Percentiles rank a stretch among this genome's conserved stretches.
phyloP scores from a whole-genome alignment of 2,329 filamentous ascomycete genomes.

The Penicillium sp. region DNA sequence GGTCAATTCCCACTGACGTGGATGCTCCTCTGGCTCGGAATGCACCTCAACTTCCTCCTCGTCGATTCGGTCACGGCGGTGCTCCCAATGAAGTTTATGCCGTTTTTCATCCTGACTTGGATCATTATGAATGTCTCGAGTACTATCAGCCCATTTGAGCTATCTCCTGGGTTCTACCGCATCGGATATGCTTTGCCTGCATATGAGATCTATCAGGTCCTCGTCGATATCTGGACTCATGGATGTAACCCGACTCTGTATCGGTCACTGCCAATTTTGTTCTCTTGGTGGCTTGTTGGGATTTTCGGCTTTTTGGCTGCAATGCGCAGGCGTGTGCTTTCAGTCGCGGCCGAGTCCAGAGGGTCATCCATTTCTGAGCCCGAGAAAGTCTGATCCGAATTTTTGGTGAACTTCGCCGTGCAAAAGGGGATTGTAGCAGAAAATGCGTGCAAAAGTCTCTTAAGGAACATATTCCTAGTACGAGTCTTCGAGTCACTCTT shows the following conservation, averaged over 20 bases:
- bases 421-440: too few relatives aligned
- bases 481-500: too few relatives aligned
- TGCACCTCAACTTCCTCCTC: constrained; percentile 44
- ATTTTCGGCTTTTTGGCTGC: background rate
- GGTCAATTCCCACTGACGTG: constrained; percentile 45
- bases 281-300: constrained; percentile 37
- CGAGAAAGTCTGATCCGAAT: too few relatives aligned
- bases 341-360: background rate
- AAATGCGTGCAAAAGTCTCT: too few relatives aligned
- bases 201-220: constrained; percentile 40
- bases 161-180: constrained; percentile 43
- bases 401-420: too few relatives aligned
- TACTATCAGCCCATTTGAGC: constrained; percentile 45
- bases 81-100: constrained; percentile 40
- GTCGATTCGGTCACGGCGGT: constrained; percentile 45
- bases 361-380: too few relatives aligned
- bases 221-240: constrained; percentile 45
- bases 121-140: constrained; percentile 44
- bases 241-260: constrained; percentile 43
- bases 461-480: too few relatives aligned
- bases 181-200: constrained; percentile 43
- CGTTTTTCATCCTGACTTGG: constrained; percentile 47
- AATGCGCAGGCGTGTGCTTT: background rate
- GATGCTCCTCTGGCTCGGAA: constrained; percentile 46
- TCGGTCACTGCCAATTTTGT: constrained; percentile 45